Conservation (phyloP, 805 yeast species). For the Clavispora asparagi region DNA sequence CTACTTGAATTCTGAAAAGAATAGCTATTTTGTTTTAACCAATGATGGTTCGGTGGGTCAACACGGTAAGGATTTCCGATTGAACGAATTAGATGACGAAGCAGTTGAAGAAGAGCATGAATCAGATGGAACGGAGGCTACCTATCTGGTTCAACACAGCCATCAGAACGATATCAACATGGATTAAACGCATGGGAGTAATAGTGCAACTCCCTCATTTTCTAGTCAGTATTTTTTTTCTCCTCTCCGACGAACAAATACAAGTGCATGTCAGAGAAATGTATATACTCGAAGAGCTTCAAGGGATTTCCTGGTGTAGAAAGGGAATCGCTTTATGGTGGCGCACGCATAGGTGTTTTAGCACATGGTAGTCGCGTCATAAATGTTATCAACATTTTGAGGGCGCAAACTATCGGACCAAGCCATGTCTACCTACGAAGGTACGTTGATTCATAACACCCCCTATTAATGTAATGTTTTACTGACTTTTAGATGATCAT, state of each 20-base stretch:
- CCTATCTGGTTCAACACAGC: background rate
- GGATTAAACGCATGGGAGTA: background rate
- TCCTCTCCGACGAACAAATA: background rate
- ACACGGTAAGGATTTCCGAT: background rate
- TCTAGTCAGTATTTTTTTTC: background rate
- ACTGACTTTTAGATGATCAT: slow-evolving; percentile 32
- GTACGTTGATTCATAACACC: slow-evolving; percentile 23
- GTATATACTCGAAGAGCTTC: background rate
- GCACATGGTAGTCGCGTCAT: background rate
- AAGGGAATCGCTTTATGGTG: background rate
- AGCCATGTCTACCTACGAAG: slow-evolving; percentile 41
- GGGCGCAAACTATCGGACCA: background rate
- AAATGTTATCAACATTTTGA: background rate
- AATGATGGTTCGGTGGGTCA: background rate
- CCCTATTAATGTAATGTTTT: slow-evolving; percentile 1
- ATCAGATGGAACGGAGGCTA: background rate
- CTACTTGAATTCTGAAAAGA: slow-evolving; percentile 9
- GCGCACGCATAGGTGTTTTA: background rate
- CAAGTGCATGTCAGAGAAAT: background rate
- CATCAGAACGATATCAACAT: background rate
- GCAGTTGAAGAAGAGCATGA: slow-evolving; percentile 2
- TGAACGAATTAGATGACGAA: background rate
- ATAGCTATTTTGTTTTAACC: slow-evolving; percentile 9
- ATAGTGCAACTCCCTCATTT: background rate
- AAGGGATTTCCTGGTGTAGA: background rate